Base-by-base conservation (phyloP, 345 rosid species). In the Melaleuca alternifolia region DNA sequence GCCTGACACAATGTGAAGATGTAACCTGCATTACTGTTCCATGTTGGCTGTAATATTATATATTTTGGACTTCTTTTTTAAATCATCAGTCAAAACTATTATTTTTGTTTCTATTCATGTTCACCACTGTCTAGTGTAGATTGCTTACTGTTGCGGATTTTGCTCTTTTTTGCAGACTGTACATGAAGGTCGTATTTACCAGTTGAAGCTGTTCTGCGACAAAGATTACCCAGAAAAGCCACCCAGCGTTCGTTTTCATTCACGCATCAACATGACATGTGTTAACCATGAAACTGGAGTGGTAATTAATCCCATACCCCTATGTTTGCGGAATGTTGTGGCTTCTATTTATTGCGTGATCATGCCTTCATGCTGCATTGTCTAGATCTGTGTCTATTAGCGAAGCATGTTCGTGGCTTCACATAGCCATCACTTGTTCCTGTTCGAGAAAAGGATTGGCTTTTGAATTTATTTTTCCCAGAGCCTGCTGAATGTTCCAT, bases 191-290 rank as follows among this genome's bases (percentile, higher is more conserved):
- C 92, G 98, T 85, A 97, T 97, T 88, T 97, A 97, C 92, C 98
- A 96, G 90, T 91, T 97, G 94, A 97, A 97, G 96, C 97, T 96
- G 88, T 97, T 97, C 91, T 97, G 99, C 16, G 98, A 96, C 90
- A 96, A 97, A 92, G 99, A 97, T 89, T 97, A 97, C 89, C 99
- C 99, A 0, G 98, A 97, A 93, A 97, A 93, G 93, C 98, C 99
- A 82, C 99, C 99, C 26, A 97, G 92, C 76, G 98, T 96, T 85
- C 96, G 98, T 86, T 97, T 96, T 88, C 98, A 97, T 90, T 95
- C 99, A 79, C 96, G 98, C 85, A 89, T 96, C 88, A 96, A 96
- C 88, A 94, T 96, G 98, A 93, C 95, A 84, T 95, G 98, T 86
- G 98, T 97, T 87, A 95, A 93, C 93, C 99, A 95, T 84, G 99